Base-by-base conservation (phyloP, 169 alveolate species). In the Eimeria praecox region DNA sequence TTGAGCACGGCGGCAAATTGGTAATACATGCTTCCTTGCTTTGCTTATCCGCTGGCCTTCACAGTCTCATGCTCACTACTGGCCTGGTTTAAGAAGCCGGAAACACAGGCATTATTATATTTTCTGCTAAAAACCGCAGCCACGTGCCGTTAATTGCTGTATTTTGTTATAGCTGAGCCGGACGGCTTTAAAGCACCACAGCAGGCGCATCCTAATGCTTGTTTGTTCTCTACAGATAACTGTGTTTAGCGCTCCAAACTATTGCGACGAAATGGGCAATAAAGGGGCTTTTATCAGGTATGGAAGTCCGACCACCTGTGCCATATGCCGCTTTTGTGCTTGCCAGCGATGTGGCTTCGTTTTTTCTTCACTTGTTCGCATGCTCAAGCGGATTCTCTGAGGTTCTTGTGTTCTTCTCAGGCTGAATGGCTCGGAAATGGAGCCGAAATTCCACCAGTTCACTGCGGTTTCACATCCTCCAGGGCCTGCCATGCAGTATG, bases 251-350 rank as follows among this genome's bases (percentile, higher is more conserved):
- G 99, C 99, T 33, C 99, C 99, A 12, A 99, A 99, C 97, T 99
- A 99, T 97, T 99, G 99, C 97, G 99, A 99, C 97, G 99, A 99
- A 97, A 99, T 99, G 99, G 99, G 99, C 75, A 99, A 99, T 98
- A 99, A 99, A 96, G 99, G 96, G 35, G 97, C 97, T 49, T 90
- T 93, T 69, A 87, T 94, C 71, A 66, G 96, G 97, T 95, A 83
- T 30, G 96, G 56, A 38, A 12, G 46, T 14, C 71, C 30, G 33
- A 14, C 73, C 14, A 12, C 75, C 6, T 8, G 3, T 44, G 44
- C 35, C 27, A 0, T 0, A 27, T 22, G 46, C 20, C 38, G 52
- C 46, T 27, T 16, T 35, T 16, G 38, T 18, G 12, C 6, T 24
- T 20, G 24, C 38, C 54, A 56, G 52, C 38, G 66, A 4, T 22